These are phyloP conservation scores for Mycena alexandri DNA, from an alignment of 768 basidiomycete species.

Conservation along the genomic window DNA sequence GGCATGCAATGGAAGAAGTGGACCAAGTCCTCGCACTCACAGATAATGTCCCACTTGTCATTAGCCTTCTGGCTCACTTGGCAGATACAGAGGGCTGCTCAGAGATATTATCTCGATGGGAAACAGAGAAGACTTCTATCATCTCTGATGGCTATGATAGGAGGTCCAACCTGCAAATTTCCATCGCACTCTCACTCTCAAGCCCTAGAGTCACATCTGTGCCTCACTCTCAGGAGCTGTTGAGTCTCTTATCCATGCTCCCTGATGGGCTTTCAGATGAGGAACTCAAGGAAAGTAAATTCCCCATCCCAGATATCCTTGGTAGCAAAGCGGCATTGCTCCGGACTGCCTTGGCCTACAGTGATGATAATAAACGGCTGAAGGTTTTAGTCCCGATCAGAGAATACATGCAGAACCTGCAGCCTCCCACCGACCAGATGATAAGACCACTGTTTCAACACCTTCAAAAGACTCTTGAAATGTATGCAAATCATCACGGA, in stretches of 20 bases:
- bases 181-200: neutral
- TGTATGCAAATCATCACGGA: neutral
- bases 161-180: neutral
- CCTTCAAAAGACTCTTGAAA: neutral
- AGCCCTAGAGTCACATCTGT: neutral
- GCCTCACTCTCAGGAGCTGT: neutral
- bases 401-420: neutral
- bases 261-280: neutral
- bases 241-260: neutral
- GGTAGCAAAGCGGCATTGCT: neutral
- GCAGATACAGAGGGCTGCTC: neutral
- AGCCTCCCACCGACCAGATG: neutral
- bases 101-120: neutral
- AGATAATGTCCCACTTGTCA: neutral
- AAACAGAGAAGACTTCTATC: neutral
- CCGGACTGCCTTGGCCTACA: neutral
- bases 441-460: neutral
- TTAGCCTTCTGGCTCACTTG: neutral
- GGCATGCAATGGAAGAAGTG: neutral
- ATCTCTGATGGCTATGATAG: neutral
- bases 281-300: neutral
- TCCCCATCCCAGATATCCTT: neutral
- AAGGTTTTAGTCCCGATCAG: neutral
- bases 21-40: neutral
- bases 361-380: neutral